Evolutionary conservation across 805 yeast species (phyloP).

Genomic region (Starmera caribaea): DNA sequence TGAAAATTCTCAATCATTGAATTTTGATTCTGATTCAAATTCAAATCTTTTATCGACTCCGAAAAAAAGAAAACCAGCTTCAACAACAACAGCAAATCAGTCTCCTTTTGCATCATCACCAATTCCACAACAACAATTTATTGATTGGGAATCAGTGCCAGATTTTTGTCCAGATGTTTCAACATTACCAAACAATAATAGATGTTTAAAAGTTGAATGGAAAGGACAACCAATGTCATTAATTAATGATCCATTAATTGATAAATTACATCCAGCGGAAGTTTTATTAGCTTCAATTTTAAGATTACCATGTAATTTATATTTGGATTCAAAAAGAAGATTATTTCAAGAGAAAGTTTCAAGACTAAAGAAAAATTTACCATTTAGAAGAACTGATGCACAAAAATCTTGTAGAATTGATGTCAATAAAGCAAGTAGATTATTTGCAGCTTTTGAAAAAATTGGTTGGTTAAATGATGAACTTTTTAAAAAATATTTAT

Average conservation of each 20-base stretch:
- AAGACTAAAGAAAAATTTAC: slow-evolving; percentile 62
- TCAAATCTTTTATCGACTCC: slow-evolving; percentile 17
- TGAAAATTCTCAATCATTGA: slow-evolving; percentile 24
- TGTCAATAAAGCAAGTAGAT: slow-evolving; percentile 89
- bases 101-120: slow-evolving; percentile 29
- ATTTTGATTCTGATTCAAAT: slow-evolving; percentile 16
- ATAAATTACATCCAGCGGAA: slow-evolving; percentile 86
- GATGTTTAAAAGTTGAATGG: slow-evolving; percentile 88
- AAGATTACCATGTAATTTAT: slow-evolving; percentile 79
- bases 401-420: slow-evolving; percentile 97
- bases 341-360: slow-evolving; percentile 82
- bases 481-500: slow-evolving; percentile 44
- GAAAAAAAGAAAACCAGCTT: slow-evolving; percentile 20
- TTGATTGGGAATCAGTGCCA: slow-evolving; percentile 62
- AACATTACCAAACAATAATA: slow-evolving; percentile 58
- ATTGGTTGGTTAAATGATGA: slow-evolving; percentile 91
- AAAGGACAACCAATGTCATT: slow-evolving; percentile 97
- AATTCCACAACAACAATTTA: slow-evolving; percentile 35
- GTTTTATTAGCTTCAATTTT: slow-evolving; percentile 76
- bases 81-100: slow-evolving; percentile 19
- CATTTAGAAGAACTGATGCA: slow-evolving; percentile 95
- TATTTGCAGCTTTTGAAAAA: slow-evolving; percentile 88
- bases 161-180: slow-evolving; percentile 71
- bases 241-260: slow-evolving; percentile 60
- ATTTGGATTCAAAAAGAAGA: slow-evolving; percentile 75